Conservation (phyloP, 1,284 basidiomycete species). For the Macrocystidia cucumis region DNA sequence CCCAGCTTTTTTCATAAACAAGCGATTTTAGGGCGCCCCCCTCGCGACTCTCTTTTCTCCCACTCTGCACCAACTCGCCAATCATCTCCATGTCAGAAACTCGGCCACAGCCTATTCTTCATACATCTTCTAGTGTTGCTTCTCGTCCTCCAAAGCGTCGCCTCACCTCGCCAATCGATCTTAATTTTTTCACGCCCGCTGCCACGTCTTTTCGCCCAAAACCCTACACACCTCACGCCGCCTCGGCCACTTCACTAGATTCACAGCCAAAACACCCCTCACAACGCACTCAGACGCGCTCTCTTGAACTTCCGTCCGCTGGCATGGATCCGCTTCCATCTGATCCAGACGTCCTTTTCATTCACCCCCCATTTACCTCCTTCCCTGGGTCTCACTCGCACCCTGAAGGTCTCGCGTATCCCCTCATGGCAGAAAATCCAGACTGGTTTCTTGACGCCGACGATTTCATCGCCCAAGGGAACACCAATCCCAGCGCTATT, state of each 20-base stretch:
- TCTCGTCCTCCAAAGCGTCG: slow-evolving; percentile 39
- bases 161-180: slow-evolving; percentile 32
- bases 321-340: slow-evolving; percentile 58
- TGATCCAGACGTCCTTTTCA: slow-evolving; percentile 57
- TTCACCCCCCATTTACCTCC: slow-evolving; percentile 59
- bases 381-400: slow-evolving; percentile 56
- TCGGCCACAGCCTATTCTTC: slow-evolving; percentile 14
- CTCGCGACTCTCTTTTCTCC: not conserved
- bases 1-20: slow-evolving; percentile 20
- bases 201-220: slow-evolving; percentile 51
- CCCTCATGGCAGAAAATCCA: slow-evolving; percentile 57
- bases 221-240: slow-evolving; percentile 39
- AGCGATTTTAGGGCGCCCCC: slow-evolving; percentile 5
- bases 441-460: slow-evolving; percentile 69
- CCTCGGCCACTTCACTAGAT: slow-evolving; percentile 14
- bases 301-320: slow-evolving; percentile 35
- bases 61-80: slow-evolving; percentile 1
- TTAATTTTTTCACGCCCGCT: slow-evolving; percentile 52
- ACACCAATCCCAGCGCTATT: slow-evolving; percentile 41
- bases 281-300: slow-evolving; percentile 18
- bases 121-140: slow-evolving; percentile 11
- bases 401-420: slow-evolving; percentile 62
- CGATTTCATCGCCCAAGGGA: slow-evolving; percentile 50
- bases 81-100: slow-evolving; percentile 20
- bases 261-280: slow-evolving; percentile 13